phyloP scores from a whole-genome alignment of 2,329 filamentous ascomycete species.

The Meredithiella fracta region DNA sequence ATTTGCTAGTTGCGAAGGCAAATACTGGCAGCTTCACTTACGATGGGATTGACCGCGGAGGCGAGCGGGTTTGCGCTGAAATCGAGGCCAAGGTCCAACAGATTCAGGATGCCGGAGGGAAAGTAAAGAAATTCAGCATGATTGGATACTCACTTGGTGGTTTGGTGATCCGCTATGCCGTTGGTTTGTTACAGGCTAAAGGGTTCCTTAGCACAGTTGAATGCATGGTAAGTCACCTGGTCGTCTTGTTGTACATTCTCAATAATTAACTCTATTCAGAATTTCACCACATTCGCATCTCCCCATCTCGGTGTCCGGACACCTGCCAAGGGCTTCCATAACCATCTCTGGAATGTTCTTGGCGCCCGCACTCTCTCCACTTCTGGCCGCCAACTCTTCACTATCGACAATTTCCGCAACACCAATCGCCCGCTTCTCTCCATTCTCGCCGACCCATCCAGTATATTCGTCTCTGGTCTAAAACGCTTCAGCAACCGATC shows the following conservation, averaged over 20 bases:
- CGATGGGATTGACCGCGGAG: conserved; percentile 51
- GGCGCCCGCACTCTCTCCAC: conserved; percentile 66
- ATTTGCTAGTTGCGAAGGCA: conserved; percentile 55
- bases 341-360: conserved; percentile 64
- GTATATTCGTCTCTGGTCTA: conserved; percentile 71
- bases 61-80: conserved; percentile 49
- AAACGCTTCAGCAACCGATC: conserved; percentile 58
- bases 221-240: conserved; percentile 43
- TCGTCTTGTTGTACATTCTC: neutral
- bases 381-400: conserved; percentile 70
- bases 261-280: conserved; percentile 30
- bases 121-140: conserved; percentile 68
- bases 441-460: conserved; percentile 65
- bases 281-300: conserved; percentile 84
- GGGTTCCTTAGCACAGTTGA: conserved; percentile 64
- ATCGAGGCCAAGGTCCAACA: conserved; percentile 46
- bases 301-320: conserved; percentile 65
- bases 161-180: conserved; percentile 68
- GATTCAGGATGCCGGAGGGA: conserved; percentile 45
- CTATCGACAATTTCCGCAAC: conserved; percentile 68
- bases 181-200: conserved; percentile 67
- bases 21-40: conserved; percentile 60
- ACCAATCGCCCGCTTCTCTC: conserved; percentile 67
- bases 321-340: conserved; percentile 48
- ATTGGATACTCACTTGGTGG: conserved; percentile 84